Conservation (phyloP, 345 rosid genomes). For the Psidium friedrichsthalianum region DNA sequence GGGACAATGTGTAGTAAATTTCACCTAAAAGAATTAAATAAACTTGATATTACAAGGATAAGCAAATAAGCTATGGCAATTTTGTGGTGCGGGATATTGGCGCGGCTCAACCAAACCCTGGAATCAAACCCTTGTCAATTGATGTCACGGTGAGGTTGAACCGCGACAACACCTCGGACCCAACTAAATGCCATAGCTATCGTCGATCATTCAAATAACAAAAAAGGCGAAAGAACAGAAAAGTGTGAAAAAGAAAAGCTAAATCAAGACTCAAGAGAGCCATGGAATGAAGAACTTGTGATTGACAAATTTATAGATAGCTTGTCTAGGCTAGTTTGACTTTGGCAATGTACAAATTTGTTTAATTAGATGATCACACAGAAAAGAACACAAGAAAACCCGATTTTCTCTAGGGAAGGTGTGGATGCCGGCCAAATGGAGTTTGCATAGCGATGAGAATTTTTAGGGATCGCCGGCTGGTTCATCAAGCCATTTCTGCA, state of each 20-base stretch:
- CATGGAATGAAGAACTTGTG: not conserved
- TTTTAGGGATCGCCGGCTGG: not conserved
- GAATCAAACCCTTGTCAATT: not conserved
- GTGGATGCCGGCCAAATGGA: not conserved
- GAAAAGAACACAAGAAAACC: not conserved
- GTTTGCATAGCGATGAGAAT: not conserved
- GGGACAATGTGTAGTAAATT: not conserved
- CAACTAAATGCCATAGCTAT: not conserved
- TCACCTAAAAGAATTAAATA: not conserved
- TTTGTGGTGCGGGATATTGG: not conserved
- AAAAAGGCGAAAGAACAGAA: not conserved
- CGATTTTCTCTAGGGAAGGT: not conserved
- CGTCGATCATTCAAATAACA: not conserved
- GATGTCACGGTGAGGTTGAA: not conserved
- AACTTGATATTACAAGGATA: not conserved
- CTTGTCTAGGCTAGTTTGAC: not conserved
- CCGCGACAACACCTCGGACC: not conserved
- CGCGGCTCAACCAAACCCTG: not conserved
- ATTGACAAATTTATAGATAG: not conserved
- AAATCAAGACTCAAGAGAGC: not conserved
- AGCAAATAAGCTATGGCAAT: rapidly evolving
- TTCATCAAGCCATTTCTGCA: not conserved
- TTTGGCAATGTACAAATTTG: not conserved
- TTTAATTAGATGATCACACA: not conserved
- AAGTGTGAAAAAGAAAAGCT: not conserved